A percentile compares a stretch with the other conserved stretches of the same genome.
phyloP scores from a whole-genome alignment of 257 asterid species.

The Solanum neorickii region DNA sequence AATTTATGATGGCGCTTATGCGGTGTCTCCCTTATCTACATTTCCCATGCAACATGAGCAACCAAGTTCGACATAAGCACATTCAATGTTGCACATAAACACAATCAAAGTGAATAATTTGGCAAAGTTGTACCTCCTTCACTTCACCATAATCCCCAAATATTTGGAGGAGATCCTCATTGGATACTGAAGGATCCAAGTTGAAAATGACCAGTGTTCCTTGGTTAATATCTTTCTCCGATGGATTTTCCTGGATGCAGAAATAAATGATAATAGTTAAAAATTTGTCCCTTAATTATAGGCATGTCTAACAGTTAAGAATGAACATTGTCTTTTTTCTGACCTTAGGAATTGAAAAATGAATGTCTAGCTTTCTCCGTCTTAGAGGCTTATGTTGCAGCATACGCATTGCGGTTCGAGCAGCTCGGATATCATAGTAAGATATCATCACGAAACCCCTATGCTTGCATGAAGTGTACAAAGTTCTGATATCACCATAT shows the following conservation, averaged over 20 bases:
- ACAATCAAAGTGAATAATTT: background rate
- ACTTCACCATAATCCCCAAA: constrained; percentile 97
- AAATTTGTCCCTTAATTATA: background rate
- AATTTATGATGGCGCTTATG: constrained; percentile 93
- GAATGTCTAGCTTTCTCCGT: constrained; percentile 89
- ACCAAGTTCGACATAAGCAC: background rate
- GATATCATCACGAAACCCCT: constrained; percentile 99
- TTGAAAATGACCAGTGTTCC: constrained; percentile 95
- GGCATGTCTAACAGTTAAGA: background rate
- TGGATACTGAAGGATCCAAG: constrained; percentile 88
- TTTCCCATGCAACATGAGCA: background rate
- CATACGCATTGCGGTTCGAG: constrained; percentile 83
- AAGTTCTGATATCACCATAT: constrained; percentile 93
- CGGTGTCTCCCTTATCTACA: constrained; percentile 91
- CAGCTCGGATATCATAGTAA: constrained; percentile 96
- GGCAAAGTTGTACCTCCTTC: constrained; percentile 60
- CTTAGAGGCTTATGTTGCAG: constrained; percentile 86
- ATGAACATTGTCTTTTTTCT: background rate
- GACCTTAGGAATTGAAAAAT: constrained; percentile 96
- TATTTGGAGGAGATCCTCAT: constrained; percentile 85
- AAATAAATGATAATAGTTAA: background rate
- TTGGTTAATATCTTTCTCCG: constrained; percentile 91
- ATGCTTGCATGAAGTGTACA: constrained; percentile 94
- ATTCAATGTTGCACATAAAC: background rate
- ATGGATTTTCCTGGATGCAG: constrained; percentile 73